These are phyloP conservation scores for Juncus effusus DNA, from an alignment of 176 grass and related monocot species.

Conservation along the genomic window DNA sequence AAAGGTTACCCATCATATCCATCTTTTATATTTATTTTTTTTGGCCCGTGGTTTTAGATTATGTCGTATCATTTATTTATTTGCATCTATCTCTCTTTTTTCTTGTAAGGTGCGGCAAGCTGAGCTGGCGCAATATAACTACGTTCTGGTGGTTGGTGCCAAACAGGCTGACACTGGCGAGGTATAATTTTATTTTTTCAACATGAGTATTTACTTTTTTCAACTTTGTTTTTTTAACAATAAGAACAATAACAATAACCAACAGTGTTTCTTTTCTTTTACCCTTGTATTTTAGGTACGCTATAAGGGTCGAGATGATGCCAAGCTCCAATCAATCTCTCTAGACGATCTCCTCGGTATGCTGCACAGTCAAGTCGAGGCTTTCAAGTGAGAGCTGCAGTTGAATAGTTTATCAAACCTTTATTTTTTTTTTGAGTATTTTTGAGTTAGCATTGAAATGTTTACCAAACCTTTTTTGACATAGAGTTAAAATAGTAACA, in stretches of 20 bases:
- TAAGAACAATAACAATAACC: background rate
- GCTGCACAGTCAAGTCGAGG: slow-evolving; percentile 51
- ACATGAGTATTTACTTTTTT: too few species aligned
- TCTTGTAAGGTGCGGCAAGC: slow-evolving; percentile 68
- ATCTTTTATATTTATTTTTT: background rate
- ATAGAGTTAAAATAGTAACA: too few species aligned
- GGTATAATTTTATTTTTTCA: slow-evolving; percentile 34
- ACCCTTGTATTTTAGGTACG: slow-evolving; percentile 55
- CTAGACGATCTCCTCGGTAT: slow-evolving; percentile 47
- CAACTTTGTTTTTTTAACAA: slow-evolving; percentile 9
- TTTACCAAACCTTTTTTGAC: too few species aligned
- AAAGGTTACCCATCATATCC: too few species aligned
- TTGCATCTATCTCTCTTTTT: background rate
- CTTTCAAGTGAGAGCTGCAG: slow-evolving; percentile 45
- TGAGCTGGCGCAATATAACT: slow-evolving; percentile 87
- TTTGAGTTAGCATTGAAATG: too few species aligned
- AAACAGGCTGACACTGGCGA: slow-evolving; percentile 70
- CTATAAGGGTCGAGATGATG: slow-evolving; percentile 66
- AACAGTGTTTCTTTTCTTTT: too few species aligned
- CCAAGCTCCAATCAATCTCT: slow-evolving; percentile 44
- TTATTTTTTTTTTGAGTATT: too few species aligned
- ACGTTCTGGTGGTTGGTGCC: slow-evolving; percentile 85
- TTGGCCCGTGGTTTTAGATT: background rate
- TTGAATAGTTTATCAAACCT: too few species aligned
- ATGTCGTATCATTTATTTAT: slow-evolving; percentile 1